phyloP scores from a whole-genome alignment of 306 rosid species.

The Quercus variabilis region DNA sequence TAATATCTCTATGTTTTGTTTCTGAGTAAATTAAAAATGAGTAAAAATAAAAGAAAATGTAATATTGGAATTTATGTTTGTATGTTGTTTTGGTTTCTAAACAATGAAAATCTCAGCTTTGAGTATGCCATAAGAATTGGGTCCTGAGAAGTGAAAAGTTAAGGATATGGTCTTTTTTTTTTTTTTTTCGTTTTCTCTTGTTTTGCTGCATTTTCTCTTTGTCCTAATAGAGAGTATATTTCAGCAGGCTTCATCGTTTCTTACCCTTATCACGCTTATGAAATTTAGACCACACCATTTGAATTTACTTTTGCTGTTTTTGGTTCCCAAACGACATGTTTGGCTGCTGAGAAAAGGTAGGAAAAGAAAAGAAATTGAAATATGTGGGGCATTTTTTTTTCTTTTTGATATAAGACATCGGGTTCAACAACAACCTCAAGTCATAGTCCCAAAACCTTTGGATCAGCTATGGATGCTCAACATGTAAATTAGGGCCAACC shows the following conservation, averaged over 20 bases:
- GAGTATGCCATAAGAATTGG: neutral
- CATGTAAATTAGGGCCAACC: neutral
- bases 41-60: neutral
- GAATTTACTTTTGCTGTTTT: neutral
- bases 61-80: conserved; percentile 12
- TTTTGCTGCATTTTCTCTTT: neutral
- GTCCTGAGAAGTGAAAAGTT: neutral
- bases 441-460: too few species aligned
- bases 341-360: too few species aligned
- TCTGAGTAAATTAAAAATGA: conserved; percentile 7
- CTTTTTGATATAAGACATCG: neutral
- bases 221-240: neutral
- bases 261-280: neutral
- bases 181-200: neutral
- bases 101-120: neutral
- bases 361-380: neutral
- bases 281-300: too few species aligned
- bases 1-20: neutral
- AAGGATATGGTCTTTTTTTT: neutral
- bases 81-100: neutral
- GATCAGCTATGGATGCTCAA: too few species aligned
- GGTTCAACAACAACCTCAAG: neutral
- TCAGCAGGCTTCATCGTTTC: neutral
- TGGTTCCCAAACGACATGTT: neutral
- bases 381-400: neutral